Percentiles rank a stretch among this genome's conserved stretches.
Evolutionary conservation across 2,329 filamentous ascomycete species (phyloP).

Genomic region (Anthostomella pinea): DNA sequence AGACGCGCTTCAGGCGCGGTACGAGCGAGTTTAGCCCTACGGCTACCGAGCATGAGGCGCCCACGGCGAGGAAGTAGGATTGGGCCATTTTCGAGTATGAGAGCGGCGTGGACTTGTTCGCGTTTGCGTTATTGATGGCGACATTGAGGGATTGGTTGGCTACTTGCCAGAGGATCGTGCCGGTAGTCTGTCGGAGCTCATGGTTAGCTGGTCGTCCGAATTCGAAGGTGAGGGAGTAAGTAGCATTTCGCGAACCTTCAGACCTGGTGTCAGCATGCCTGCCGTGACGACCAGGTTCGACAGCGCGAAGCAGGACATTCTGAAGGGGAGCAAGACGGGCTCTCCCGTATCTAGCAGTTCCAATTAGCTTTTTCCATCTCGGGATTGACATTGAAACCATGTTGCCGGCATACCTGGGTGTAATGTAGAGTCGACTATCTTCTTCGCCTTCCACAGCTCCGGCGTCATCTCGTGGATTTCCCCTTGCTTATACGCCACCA

Average conservation of each 20-base stretch:
- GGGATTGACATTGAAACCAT: too few species aligned
- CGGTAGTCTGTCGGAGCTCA: constrained; percentile 58
- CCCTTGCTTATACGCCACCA: constrained; percentile 84
- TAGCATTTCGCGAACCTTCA: constrained; percentile 53
- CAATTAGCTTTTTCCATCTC: too few species aligned
- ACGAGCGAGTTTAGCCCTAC: constrained; percentile 89
- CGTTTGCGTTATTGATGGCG: constrained; percentile 94
- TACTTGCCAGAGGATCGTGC: constrained; percentile 91
- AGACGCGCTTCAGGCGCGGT: constrained; percentile 73
- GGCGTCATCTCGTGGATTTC: constrained; percentile 77
- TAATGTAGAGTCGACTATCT: constrained; percentile 92
- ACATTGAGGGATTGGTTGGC: constrained; percentile 98
- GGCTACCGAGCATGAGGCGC: constrained; percentile 90
- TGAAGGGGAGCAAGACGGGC: constrained; percentile 89
- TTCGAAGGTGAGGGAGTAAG: not conserved
- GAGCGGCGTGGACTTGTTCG: constrained; percentile 93
- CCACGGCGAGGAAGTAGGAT: constrained; percentile 89
- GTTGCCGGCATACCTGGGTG: constrained; percentile 70
- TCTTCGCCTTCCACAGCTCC: constrained; percentile 93
- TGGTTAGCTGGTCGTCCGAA: not conserved
- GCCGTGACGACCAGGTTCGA: constrained; percentile 93
- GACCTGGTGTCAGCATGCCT: constrained; percentile 91
- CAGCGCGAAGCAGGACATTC: constrained; percentile 94
- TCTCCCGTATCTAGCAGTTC: constrained; percentile 73
- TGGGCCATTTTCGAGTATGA: constrained; percentile 76